Conservation (phyloP, 1,139 yeast species). For the Geotrichum carabidarum region DNA sequence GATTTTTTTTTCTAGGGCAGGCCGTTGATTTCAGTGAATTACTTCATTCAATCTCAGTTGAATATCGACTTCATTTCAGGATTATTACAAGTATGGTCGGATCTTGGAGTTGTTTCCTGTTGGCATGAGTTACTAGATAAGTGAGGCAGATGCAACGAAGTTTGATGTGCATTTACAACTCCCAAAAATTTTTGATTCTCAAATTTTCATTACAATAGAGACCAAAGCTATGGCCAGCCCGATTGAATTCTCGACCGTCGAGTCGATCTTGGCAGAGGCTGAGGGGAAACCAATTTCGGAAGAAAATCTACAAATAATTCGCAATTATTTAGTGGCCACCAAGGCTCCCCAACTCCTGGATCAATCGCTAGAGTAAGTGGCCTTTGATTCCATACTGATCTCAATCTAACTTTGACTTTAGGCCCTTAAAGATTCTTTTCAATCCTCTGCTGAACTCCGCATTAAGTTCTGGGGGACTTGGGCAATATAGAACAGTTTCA, state of each 20-base stretch:
- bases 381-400: not conserved
- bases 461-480: constrained; percentile 32
- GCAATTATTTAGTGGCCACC: constrained; percentile 21
- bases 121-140: too few species aligned
- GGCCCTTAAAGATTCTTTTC: constrained; percentile 15
- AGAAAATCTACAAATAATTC: constrained; percentile 17
- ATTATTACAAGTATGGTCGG: too few species aligned
- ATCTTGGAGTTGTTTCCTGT: too few species aligned
- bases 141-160: not conserved
- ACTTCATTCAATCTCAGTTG: too few species aligned
- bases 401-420: constrained; percentile 4
- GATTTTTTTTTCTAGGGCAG: too few species aligned
- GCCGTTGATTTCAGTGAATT: too few species aligned
- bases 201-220: constrained; percentile 1
- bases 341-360: constrained; percentile 18
- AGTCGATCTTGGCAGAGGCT: constrained; percentile 3
- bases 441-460: constrained; percentile 24
- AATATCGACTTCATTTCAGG: too few species aligned
- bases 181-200: constrained; percentile 1
- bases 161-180: not conserved
- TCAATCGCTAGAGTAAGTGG: constrained; percentile 12
- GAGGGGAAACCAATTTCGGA: constrained; percentile 4
- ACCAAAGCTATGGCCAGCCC: not conserved
- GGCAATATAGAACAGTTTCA: constrained; percentile 41
- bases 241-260: not conserved